Conservation (phyloP, 2,329 filamentous ascomycete genomes). For the Harringtonia aguacate region DNA sequence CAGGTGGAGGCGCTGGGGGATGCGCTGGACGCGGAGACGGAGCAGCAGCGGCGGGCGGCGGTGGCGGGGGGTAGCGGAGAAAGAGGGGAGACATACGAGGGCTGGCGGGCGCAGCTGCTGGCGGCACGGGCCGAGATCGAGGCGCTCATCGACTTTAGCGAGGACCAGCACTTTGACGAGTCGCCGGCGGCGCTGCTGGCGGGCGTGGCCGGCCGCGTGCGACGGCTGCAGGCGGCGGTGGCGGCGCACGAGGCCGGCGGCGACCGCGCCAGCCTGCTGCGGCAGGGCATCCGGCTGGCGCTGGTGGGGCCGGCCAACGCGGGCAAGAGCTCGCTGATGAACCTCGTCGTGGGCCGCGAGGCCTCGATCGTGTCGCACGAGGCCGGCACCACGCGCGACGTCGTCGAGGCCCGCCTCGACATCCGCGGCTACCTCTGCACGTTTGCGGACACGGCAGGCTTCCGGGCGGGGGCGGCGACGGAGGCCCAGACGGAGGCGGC, state of each 20-base stretch:
- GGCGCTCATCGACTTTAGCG: slow-evolving; percentile 91
- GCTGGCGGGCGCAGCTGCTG: slow-evolving; percentile 68
- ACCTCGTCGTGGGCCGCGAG: slow-evolving; percentile 79
- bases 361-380: slow-evolving; percentile 92
- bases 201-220: slow-evolving; percentile 58
- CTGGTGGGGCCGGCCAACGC: slow-evolving; percentile 87
- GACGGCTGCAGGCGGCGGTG: slow-evolving; percentile 50
- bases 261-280: slow-evolving; percentile 70
- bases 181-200: slow-evolving; percentile 60
- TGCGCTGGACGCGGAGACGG: slow-evolving; percentile 61
- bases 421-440: slow-evolving; percentile 82
- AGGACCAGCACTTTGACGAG: slow-evolving; percentile 96
- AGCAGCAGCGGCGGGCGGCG: slow-evolving; percentile 82
- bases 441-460: slow-evolving; percentile 91
- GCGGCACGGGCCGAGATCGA: slow-evolving; percentile 84
- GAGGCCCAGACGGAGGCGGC: not conserved
- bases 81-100: slow-evolving; percentile 67
- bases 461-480: slow-evolving; percentile 44
- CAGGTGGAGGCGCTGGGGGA: slow-evolving; percentile 64
- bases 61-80: slow-evolving; percentile 64
- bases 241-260: slow-evolving; percentile 63
- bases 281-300: slow-evolving; percentile 76
- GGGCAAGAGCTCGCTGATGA: slow-evolving; percentile 90
- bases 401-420: slow-evolving; percentile 86
- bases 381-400: slow-evolving; percentile 86